Evolutionary conservation across 176 grass and related monocot genomes (phyloP), one percentile per base, ranked within the genome.

Genomic region (Puya raimondii): DNA sequence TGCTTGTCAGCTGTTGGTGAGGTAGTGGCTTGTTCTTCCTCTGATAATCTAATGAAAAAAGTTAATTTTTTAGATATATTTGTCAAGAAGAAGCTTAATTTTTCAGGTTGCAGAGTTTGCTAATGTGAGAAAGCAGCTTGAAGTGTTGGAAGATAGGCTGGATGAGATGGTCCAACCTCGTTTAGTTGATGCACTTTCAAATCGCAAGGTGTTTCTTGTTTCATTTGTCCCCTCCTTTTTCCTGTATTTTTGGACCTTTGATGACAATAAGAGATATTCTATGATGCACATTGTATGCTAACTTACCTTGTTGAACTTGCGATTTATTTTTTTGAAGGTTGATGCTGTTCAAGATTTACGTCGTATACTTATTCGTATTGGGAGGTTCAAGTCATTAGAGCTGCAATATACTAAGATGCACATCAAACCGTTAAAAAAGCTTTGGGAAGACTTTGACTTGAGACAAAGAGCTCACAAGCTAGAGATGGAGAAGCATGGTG

Each of bases 1-100:
- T 99, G 95, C 82, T 93, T 99, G 70, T 94, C 95, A 84, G 95
- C 89, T 80, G 90, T 99, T 76, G 90, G 95, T 25, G 95, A 99
- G 90, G 95, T 93, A 68, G 48, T 61, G 2, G 50, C 47, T 21
- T 47, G 33, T 17, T 66, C 10, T 52, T 66, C 64, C 47, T 69
- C 22, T 69, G 63, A 63, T 29, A 15, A 33, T 65, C 53, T 66
- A 16, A 33, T 51, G 4, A 27, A 56, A 54, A 23, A 76, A 29
- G 54, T 47, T 67, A 15, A 53, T 66, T 10, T 18, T 16, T 61
- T 1, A 61, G 56, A 61, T 18, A 61, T 2, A 1, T 57, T 82
- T 88, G 47, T 11, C 57, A 53, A 51, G 70, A 75, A 47, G 53
- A 53, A 81, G 65, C 27, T 10, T 80, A 65, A 13, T 17, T 17